Percentiles rank a stretch among this genome's conserved stretches.
phyloP scores from a whole-genome alignment of 73 alveolate genomes.

The Paramecium biaurelia region DNA sequence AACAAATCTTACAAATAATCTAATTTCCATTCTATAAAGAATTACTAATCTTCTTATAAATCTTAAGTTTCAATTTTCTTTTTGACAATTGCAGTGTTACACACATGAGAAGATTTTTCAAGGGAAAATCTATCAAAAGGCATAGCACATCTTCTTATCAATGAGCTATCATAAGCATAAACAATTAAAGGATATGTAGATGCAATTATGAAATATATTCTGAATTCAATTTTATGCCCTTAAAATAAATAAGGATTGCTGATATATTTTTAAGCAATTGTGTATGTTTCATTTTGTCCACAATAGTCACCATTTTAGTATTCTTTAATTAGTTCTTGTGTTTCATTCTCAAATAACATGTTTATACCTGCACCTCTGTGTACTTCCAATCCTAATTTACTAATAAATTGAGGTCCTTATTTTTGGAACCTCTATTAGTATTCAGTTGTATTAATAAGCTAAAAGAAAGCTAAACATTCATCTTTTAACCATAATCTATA shows the following conservation, averaged over 20 bases:
- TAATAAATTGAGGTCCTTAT: conserved; percentile 44
- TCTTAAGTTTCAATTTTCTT: background rate
- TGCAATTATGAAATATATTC: conserved; percentile 55
- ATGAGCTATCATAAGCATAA: conserved; percentile 21
- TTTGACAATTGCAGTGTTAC: conserved; percentile 55
- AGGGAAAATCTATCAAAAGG: background rate
- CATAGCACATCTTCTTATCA: conserved; percentile 37
- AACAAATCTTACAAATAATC: conserved; percentile 36
- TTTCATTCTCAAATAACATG: background rate
- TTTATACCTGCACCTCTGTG: conserved; percentile 57
- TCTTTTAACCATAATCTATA: too few relatives aligned
- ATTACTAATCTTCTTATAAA: background rate
- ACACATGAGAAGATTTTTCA: conserved; percentile 27
- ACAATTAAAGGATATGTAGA: conserved; percentile 49
- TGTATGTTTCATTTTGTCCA: background rate
- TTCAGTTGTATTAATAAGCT: too few relatives aligned
- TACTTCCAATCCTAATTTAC: conserved; percentile 44
- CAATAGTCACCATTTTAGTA: conserved; percentile 39
- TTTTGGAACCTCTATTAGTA: too few relatives aligned
- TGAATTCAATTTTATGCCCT: conserved; percentile 36
- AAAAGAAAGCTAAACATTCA: too few relatives aligned
- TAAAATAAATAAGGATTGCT: conserved; percentile 46
- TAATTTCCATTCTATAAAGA: conserved; percentile 27
- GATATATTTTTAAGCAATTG: conserved; percentile 40
- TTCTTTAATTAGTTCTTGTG: background rate